Conservation (phyloP, 108 stramenopile genomes). For the Cyclotella baltica region DNA sequence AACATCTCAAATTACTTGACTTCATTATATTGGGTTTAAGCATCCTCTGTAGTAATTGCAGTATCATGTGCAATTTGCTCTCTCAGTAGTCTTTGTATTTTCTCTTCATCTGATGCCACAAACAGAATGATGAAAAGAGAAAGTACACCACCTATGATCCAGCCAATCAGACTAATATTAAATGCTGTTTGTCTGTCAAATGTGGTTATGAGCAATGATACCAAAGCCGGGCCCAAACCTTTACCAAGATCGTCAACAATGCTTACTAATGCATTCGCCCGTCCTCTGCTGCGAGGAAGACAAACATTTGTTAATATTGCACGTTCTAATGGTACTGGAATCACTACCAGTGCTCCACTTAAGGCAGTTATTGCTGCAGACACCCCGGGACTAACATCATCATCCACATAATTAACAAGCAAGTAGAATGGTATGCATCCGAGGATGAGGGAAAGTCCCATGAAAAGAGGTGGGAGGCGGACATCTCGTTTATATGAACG, state of each 20-base stretch:
- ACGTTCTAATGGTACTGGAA: constrained; percentile 59
- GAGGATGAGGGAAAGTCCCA: constrained; percentile 47
- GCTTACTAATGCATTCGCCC: constrained; percentile 53
- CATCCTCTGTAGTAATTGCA: not conserved
- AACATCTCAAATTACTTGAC: constrained; percentile 7
- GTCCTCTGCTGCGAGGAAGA: constrained; percentile 51
- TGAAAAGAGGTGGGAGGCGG: constrained; percentile 46
- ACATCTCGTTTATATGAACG: constrained; percentile 53
- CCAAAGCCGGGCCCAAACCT: constrained; percentile 59
- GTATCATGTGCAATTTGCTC: constrained; percentile 3
- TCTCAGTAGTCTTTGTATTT: constrained; percentile 37
- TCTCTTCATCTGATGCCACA: constrained; percentile 46
- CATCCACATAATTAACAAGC: constrained; percentile 35
- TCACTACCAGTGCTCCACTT: constrained; percentile 40
- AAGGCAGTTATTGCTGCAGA: constrained; percentile 25
- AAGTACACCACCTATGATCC: constrained; percentile 55
- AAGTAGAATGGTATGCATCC: constrained; percentile 57
- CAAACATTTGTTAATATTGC: constrained; percentile 62
- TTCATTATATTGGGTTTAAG: not conserved
- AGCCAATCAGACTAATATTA: constrained; percentile 55
- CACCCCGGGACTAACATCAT: constrained; percentile 30
- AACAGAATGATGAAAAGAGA: constrained; percentile 40
- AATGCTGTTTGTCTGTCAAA: constrained; percentile 57
- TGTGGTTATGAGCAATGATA: constrained; percentile 50
- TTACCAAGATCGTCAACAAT: constrained; percentile 71